Base-by-base conservation (phyloP, 2,329 filamentous ascomycete species). In the Akanthomyces dipterigenus region DNA sequence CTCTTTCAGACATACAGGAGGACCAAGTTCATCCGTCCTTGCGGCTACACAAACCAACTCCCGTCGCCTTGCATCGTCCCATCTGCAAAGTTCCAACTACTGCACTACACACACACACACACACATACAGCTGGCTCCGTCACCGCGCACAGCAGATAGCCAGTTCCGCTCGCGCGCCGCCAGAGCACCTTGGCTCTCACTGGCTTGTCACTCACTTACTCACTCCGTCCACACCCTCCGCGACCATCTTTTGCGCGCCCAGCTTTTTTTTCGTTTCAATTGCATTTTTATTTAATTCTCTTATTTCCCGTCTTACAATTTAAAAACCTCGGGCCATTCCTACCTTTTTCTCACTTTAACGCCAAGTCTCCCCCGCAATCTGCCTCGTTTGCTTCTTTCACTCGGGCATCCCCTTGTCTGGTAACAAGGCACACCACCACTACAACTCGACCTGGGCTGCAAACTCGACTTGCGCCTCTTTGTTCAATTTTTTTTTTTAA, bases 181-280 rank as follows among this genome's bases (percentile, higher is more conserved):
- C 48, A n/a, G n/a, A n/a, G n/a, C 26, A 45, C 5, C 26, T 34
- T 43, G 42, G 48, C 55, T 56, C 36, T 42, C 9, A 12, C 38
- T 55, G 28, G 31, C 48, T 51, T 38, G 53, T 48, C 54, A 51
- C 12, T 56, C 55, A 57, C 55, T 48, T 42, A 51, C 12, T 56
- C 55, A 57, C 55, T 57, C 55, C 55, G 55, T 43, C 43, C 55
- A 48, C 55, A 48, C 55, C 55, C 55, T 48, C 55, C 31, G 12
- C 20, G 53, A 40, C 22, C n/a, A 48, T 57, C 42, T 57, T 57
- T 38, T 57, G 42, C 43, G 20, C 42, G 20, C 42, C 31, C 42
- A 8, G 24, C n/a, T 24, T 46, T 56, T 55, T 45, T 56, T 22
- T 8, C 4, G 9, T 58, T 50, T 58, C 55, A 38, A 40, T 48